Evolutionary conservation across 441 rosid species (phyloP).

Genomic region (Breynia disticha): DNA sequence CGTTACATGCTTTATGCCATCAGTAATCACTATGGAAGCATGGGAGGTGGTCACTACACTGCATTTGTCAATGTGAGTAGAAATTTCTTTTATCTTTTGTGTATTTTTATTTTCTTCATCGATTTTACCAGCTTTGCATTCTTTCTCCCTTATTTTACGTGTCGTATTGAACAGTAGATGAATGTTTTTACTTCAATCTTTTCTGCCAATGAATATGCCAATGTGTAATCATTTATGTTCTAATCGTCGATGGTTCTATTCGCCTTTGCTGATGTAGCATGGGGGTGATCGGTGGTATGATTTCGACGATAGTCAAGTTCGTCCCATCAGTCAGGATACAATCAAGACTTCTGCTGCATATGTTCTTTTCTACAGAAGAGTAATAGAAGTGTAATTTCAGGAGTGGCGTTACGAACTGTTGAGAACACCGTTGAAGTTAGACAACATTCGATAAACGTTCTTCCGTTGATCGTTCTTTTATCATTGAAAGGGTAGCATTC

Average conservation of each 20-base stretch:
- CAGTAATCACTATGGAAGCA: constrained; percentile 64
- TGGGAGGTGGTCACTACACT: constrained; percentile 74
- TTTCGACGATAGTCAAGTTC: constrained; percentile 84
- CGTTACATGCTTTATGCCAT: constrained; percentile 50
- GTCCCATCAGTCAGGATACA: constrained; percentile 62
- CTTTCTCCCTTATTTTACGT: no score
- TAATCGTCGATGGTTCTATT: not conserved
- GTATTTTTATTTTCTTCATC: not conserved
- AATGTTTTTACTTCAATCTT: not conserved
- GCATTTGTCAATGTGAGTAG: constrained; percentile 60
- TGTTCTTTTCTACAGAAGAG: constrained; percentile 92
- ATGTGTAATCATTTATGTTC: not conserved
- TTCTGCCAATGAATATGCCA: not conserved
- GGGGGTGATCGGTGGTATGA: constrained; percentile 90
- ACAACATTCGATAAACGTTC: constrained; percentile 14
- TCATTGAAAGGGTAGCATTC: constrained; percentile 27
- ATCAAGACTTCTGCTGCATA: constrained; percentile 93
- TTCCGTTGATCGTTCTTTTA: constrained; percentile 5
- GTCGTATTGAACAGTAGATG: no score
- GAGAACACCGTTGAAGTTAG: constrained; percentile 12
- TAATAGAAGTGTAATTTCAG: constrained; percentile 30
- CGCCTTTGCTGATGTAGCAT: constrained; percentile 41
- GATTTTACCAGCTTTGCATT: not conserved
- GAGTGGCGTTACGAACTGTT: constrained; percentile 11
- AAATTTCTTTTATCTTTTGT: not conserved